Base-by-base conservation (phyloP, 2,329 filamentous ascomycete genomes). In the Xylariaceae sp. region DNA sequence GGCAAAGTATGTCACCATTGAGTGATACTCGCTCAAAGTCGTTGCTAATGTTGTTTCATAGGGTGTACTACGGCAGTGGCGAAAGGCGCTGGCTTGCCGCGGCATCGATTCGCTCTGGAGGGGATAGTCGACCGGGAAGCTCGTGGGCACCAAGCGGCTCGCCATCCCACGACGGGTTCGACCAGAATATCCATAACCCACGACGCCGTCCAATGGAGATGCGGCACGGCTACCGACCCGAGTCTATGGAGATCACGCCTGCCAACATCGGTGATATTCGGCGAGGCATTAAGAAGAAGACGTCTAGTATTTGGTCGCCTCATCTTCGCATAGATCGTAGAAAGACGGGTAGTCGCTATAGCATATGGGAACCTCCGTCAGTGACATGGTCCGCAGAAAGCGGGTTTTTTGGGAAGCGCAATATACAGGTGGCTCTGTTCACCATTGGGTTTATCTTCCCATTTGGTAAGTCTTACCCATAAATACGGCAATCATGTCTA, bases 361-460 rank as follows among this genome's bases (percentile, higher is more conserved):
- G 78, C 56, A 71, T 81, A 13, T 93, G 87, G 86, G 79, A 82
- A 45, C 81, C 87, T 2, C 88, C 88, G 1, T 83, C 81, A 1
- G 67, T 85, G 17, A 78, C 81, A 45, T 85, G 82, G 64, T 76
- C 76, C 9, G 65, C 76, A 3, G 78, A 81, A 30, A 78, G 76
- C 28, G 73, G 76, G 13, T 57, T 79, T 3, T 72, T 85, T 48
- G 82, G 81, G 38, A 76, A 78, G 48, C 77, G 85, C 47, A 90
- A 90, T 56, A 66, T 81, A 35, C 89, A 94, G 62, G 75, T 91
- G 22, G 69, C 85, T 39, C 68, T 87, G 37, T 94, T 94, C 64
- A 79, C 82, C 41, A 32, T 84, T 35, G 89, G 89, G 18, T 94
- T 94, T 56, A 67, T 91, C 35, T 79, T 89, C 56, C 89, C 87